Percentiles rank a stretch among this genome's conserved stretches.
These are phyloP conservation scores for Microbotryomycetes sp. DNA, from an alignment of 1,284 basidiomycete species.

Conservation along the genomic window DNA sequence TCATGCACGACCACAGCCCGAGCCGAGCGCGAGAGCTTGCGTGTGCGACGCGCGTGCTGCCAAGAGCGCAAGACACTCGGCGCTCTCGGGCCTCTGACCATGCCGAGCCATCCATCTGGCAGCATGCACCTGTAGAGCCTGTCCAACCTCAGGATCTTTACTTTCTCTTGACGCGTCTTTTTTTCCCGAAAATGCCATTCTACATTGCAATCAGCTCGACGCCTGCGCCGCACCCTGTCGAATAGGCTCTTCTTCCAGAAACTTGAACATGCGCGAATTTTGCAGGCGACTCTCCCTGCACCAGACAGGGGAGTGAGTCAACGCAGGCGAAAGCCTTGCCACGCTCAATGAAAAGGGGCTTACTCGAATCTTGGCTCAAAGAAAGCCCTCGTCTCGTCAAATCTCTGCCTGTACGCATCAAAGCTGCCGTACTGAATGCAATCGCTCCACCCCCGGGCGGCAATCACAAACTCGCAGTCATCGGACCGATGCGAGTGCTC, in stretches of 20 bases:
- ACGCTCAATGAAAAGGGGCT: neutral
- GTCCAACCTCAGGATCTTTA: neutral
- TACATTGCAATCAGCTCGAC: neutral
- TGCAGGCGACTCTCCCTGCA: conserved; percentile 21
- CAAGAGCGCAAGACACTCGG: neutral
- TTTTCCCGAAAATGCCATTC: neutral
- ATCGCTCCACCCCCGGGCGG: conserved; percentile 93
- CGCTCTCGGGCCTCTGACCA: neutral
- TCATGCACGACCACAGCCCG: neutral
- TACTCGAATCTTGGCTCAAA: conserved; percentile 76
- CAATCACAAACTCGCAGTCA: conserved; percentile 90
- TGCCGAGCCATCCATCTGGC: neutral
- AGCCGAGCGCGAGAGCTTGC: neutral
- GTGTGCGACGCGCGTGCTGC: neutral
- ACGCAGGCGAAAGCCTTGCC: conserved; percentile 1
- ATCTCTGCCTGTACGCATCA: conserved; percentile 75
- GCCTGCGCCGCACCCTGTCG: neutral
- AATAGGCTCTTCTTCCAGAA: conserved; percentile 21
- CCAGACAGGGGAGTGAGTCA: neutral
- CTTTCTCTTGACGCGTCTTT: neutral
- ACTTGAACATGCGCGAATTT: conserved; percentile 24
- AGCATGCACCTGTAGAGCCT: neutral
- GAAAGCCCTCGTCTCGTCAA: conserved; percentile 71
- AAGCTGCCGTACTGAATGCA: conserved; percentile 89
- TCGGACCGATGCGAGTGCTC: conserved; percentile 78